Conservation (phyloP, 2,329 filamentous ascomycete species). For the Colletotrichum musicola region DNA sequence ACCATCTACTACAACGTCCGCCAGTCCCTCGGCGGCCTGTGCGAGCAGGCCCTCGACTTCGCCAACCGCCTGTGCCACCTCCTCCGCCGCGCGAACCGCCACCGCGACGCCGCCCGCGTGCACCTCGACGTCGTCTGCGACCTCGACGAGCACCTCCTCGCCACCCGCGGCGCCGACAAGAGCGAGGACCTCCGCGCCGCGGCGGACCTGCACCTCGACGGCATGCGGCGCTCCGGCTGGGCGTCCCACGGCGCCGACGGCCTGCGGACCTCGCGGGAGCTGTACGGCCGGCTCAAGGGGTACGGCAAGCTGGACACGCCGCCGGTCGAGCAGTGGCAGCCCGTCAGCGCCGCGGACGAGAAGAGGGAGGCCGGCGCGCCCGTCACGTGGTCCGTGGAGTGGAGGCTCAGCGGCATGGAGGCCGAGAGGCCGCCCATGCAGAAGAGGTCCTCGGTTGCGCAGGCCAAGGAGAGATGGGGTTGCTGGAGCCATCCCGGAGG, state of each 20-base stretch:
- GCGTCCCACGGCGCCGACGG: constrained; percentile 34
- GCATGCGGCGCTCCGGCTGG: constrained; percentile 43
- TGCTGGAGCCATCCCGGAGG: constrained; percentile 17
- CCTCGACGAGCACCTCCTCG: constrained; percentile 39
- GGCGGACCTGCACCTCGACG: constrained; percentile 41
- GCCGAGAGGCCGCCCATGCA: constrained; percentile 22
- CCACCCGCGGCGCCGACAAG: constrained; percentile 27
- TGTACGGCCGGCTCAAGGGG: constrained; percentile 36
- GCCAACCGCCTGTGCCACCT: constrained; percentile 47
- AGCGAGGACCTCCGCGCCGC: constrained; percentile 40
- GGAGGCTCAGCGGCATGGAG: constrained; percentile 35
- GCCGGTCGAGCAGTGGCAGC: constrained; percentile 39
- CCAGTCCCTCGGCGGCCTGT: constrained; percentile 47
- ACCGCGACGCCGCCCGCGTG: constrained; percentile 46
- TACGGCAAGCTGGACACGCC: constrained; percentile 41
- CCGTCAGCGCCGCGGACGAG: constrained; percentile 30
- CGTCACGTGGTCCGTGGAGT: constrained; percentile 35
- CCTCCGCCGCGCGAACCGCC: constrained; percentile 43
- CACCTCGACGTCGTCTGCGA: constrained; percentile 47
- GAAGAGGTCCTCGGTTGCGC: constrained; percentile 39
- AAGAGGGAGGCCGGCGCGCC: constrained; percentile 41
- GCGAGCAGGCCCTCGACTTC: constrained; percentile 45
- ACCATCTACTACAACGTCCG: constrained; percentile 51
- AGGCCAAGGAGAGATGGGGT: constrained; percentile 43
- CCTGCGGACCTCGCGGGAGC: constrained; percentile 19